A percentile compares a stretch with the other conserved stretches of the same genome.
Conservation (phyloP, 345 rosid species). For the Gossypium arboreum region DNA sequence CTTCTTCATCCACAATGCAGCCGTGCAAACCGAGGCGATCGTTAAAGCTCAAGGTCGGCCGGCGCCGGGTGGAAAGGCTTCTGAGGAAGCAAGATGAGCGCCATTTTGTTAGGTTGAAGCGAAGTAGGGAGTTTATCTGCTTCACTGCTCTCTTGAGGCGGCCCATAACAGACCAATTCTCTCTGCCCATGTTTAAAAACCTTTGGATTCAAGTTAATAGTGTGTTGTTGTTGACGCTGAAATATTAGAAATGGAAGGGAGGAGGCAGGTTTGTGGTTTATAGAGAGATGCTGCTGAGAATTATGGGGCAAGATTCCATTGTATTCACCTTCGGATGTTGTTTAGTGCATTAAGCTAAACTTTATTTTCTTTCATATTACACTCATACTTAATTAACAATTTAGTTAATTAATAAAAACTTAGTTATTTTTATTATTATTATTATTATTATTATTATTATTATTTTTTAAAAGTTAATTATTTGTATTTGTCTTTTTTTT, state of each 20-base stretch:
- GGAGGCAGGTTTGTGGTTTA: neutral
- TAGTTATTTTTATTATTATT: too few species aligned
- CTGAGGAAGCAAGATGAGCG: conserved; percentile 18
- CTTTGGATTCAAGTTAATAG: neutral
- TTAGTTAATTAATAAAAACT: too few species aligned
- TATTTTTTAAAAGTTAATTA: too few species aligned
- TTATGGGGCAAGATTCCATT: conserved; percentile 12
- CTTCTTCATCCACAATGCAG: conserved; percentile 20
- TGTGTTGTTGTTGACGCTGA: neutral
- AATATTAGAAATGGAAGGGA: neutral
- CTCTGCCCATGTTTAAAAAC: conserved; percentile 15
- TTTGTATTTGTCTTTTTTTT: too few species aligned
- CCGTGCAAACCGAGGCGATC: conserved; percentile 27
- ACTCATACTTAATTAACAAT: too few species aligned
- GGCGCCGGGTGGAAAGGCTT: neutral
- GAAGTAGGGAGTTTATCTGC: conserved; percentile 20
- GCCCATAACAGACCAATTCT: conserved; percentile 9
- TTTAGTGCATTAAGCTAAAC: neutral
- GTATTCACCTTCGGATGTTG: too few species aligned
- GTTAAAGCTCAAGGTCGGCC: conserved; percentile 28
- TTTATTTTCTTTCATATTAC: conserved; percentile 3
- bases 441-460: too few species aligned
- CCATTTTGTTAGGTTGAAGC: conserved; percentile 21
- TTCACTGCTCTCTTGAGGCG: conserved; percentile 29
- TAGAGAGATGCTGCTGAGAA: neutral